Conservation (phyloP, 208 protist species). For the Trypanosoma platydactyli region DNA sequence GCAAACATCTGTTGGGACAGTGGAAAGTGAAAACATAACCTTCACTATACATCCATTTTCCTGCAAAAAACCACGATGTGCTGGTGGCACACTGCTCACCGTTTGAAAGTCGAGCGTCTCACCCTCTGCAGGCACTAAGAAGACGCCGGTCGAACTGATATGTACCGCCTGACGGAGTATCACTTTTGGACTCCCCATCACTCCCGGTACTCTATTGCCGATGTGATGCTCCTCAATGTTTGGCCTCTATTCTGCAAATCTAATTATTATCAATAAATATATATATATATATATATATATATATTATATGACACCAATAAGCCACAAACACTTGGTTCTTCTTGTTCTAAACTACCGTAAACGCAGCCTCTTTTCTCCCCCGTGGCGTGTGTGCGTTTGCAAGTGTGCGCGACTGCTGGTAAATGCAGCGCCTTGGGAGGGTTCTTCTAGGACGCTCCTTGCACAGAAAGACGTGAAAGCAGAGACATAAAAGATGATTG, state of each 20-base stretch:
- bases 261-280: too few relatives aligned
- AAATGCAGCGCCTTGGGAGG: too few relatives aligned
- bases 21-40: slow-evolving; percentile 33
- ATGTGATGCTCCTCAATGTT: background rate
- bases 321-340: too few relatives aligned
- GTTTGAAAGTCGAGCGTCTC: slow-evolving; percentile 56
- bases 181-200: slow-evolving; percentile 23
- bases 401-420: too few relatives aligned
- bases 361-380: too few relatives aligned
- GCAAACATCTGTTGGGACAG: background rate
- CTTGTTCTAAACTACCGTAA: too few relatives aligned
- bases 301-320: background rate
- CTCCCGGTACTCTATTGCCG: background rate
- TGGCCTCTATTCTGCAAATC: too few relatives aligned
- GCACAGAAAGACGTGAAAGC: background rate
- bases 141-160: slow-evolving; percentile 55
- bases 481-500: slow-evolving; percentile 6
- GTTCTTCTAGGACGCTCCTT: background rate
- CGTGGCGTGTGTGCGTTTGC: too few relatives aligned
- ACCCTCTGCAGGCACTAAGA: slow-evolving; percentile 39
- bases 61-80: slow-evolving; percentile 62
- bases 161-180: slow-evolving; percentile 35
- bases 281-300: slow-evolving; percentile 18
- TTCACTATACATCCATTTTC: slow-evolving; percentile 72
- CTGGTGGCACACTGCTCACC: slow-evolving; percentile 46